Evolutionary conservation across 108 stramenopile species (phyloP).

Genomic region (Pseudonitzschia multiseries): DNA sequence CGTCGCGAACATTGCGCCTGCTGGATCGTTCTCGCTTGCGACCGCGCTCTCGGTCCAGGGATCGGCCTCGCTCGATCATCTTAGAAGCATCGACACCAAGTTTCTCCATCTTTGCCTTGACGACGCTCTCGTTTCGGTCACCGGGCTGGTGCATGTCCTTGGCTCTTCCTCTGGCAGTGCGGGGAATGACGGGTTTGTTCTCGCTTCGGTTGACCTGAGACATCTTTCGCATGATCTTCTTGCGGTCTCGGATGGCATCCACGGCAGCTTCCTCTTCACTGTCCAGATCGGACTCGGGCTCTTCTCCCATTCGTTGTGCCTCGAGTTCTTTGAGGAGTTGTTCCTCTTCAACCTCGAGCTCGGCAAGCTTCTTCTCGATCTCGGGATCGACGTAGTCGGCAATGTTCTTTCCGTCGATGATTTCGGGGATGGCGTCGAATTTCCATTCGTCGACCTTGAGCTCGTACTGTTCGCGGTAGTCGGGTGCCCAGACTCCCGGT

Average conservation of each 20-base stretch:
- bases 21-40: constrained; percentile 61
- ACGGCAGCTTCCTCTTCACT: constrained; percentile 82
- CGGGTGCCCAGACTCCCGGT: constrained; percentile 95
- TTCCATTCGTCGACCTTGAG: constrained; percentile 91
- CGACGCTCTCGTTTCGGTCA: constrained; percentile 52
- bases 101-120: constrained; percentile 66
- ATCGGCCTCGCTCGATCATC: constrained; percentile 77
- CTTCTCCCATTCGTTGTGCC: constrained; percentile 82
- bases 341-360: constrained; percentile 91
- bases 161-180: constrained; percentile 59
- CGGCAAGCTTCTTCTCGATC: constrained; percentile 81
- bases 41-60: constrained; percentile 56
- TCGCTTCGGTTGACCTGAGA: constrained; percentile 57
- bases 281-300: constrained; percentile 78
- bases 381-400: constrained; percentile 95
- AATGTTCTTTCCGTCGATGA: constrained; percentile 99
- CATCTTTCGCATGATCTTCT: constrained; percentile 59
- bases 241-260: constrained; percentile 72
- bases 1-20: constrained; percentile 18
- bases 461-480: constrained; percentile 94
- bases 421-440: constrained; percentile 95
- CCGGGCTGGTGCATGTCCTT: constrained; percentile 74
- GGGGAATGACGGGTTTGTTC: constrained; percentile 73
- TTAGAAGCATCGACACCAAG: constrained; percentile 69
- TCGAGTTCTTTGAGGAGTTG: constrained; percentile 76